phyloP scores from a whole-genome alignment of 352 stramenopile species.

The Pythium myriotylum region DNA sequence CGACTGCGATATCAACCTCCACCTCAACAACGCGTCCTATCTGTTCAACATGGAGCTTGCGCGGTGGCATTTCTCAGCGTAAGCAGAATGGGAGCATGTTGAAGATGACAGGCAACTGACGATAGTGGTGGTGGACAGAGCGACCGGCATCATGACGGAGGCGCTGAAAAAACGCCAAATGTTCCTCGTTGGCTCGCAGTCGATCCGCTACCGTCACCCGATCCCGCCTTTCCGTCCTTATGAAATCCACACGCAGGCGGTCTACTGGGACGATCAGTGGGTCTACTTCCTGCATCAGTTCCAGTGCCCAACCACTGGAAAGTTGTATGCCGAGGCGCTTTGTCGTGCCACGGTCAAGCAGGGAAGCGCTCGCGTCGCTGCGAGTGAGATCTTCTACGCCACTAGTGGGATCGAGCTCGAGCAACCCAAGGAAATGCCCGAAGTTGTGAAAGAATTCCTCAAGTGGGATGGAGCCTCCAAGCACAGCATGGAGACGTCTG shows the following conservation, averaged over 20 bases:
- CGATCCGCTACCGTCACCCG: conserved; percentile 36
- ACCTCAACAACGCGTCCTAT: conserved; percentile 87
- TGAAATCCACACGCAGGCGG: conserved; percentile 36
- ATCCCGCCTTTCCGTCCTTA: conserved; percentile 39
- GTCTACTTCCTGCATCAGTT: conserved; percentile 42
- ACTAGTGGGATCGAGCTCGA: conserved; percentile 18
- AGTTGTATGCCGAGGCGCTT: conserved; percentile 34
- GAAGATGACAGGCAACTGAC: not conserved
- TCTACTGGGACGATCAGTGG: conserved; percentile 41
- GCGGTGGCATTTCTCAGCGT: conserved; percentile 82
- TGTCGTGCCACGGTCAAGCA: conserved; percentile 32
- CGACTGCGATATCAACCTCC: conserved; percentile 85
- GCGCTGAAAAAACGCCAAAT: conserved; percentile 65
- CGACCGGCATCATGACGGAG: conserved; percentile 53
- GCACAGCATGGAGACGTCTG: conserved; percentile 33
- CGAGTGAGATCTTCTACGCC: conserved; percentile 17
- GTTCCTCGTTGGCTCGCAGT: conserved; percentile 64
- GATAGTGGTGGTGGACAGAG: conserved; percentile 20
- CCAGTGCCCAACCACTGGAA: conserved; percentile 36
- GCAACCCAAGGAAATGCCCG: conserved; percentile 28
- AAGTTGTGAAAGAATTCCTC: conserved; percentile 35
- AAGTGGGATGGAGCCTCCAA: conserved; percentile 36
- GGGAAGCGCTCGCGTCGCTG: conserved; percentile 23
- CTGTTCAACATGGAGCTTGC: conserved; percentile 87
- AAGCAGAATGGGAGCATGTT: conserved; percentile 10